Evolutionary conservation across 2,329 filamentous ascomycete species (phyloP).

Genomic region (Xylogone sp.): DNA sequence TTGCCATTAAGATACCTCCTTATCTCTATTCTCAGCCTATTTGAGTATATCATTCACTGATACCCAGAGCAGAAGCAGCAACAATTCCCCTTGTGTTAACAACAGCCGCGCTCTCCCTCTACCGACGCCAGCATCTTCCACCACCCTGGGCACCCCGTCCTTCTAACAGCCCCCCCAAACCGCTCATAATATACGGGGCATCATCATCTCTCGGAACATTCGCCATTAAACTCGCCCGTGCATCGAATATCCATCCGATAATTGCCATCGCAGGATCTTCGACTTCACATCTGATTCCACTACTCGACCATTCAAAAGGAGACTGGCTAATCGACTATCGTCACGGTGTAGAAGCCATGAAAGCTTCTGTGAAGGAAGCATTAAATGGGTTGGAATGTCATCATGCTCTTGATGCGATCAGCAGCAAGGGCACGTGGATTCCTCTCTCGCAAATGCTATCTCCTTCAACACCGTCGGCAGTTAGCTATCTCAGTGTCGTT

Average conservation of each 20-base stretch:
- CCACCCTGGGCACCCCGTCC: conserved; percentile 25
- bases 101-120: conserved; percentile 35
- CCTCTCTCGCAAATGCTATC: conserved; percentile 16
- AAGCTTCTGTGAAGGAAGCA: conserved; percentile 2
- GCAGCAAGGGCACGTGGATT: conserved; percentile 10
- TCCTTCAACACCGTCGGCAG: conserved; percentile 33
- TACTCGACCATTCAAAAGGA: conserved; percentile 45
- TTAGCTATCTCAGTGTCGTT: conserved; percentile 30
- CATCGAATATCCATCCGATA: conserved; percentile 51
- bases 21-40: too few species aligned
- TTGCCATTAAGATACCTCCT: too few species aligned
- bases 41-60: too few species aligned
- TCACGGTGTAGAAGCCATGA: conserved; percentile 37
- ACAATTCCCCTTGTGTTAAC: conserved; percentile 37
- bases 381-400: conserved; percentile 4
- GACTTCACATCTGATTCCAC: conserved; percentile 36
- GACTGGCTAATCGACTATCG: conserved; percentile 53
- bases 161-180: not conserved
- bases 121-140: conserved; percentile 30
- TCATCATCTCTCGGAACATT: conserved; percentile 40
- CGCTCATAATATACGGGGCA: conserved; percentile 20
- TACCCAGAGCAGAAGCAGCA: conserved; percentile 27
- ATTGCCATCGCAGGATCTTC: conserved; percentile 51
- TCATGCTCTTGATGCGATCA: conserved; percentile 17
- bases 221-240: conserved; percentile 45